A percentile compares a stretch with the other conserved stretches of the same genome.
phyloP scores from a whole-genome alignment of 2,329 filamentous ascomycete genomes.

The Colletotrichum lini region DNA sequence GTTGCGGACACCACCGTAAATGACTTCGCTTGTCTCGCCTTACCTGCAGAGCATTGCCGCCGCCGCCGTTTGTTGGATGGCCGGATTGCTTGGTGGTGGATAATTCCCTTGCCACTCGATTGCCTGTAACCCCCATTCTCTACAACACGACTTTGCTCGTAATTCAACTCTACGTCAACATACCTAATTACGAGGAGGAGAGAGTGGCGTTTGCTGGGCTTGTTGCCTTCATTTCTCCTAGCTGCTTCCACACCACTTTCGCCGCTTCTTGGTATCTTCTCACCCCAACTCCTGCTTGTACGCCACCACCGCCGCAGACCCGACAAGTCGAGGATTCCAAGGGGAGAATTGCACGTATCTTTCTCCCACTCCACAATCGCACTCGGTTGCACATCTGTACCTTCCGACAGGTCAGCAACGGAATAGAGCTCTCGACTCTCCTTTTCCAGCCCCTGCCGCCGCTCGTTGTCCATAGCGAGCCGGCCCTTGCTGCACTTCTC shows the following conservation, averaged over 20 bases:
- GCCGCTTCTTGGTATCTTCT: not conserved
- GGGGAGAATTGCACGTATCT: not conserved
- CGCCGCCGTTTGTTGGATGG: not conserved
- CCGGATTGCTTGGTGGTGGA: not conserved
- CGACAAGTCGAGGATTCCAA: conserved; percentile 10
- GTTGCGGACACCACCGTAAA: not conserved
- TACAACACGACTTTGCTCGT: not conserved
- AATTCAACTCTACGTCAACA: not conserved
- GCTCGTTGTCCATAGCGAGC: conserved; percentile 3
- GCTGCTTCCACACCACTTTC: not conserved
- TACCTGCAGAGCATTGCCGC: not conserved
- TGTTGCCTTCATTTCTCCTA: not conserved
- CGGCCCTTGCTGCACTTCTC: conserved; percentile 6
- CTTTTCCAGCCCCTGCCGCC: not conserved
- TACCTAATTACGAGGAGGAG: too few species aligned
- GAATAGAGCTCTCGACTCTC: not conserved
- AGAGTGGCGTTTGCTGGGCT: not conserved
- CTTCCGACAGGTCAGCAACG: not conserved
- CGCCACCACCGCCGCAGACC: conserved; percentile 18
- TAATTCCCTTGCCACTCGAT: conserved; percentile 21
- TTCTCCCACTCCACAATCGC: conserved; percentile 1
- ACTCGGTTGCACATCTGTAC: conserved; percentile 1
- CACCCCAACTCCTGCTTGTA: not conserved
- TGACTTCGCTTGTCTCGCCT: not conserved
- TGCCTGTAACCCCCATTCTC: not conserved